Evolutionary conservation across 768 basidiomycete genomes (phyloP).

Genomic region (Mycena chlorophos): DNA sequence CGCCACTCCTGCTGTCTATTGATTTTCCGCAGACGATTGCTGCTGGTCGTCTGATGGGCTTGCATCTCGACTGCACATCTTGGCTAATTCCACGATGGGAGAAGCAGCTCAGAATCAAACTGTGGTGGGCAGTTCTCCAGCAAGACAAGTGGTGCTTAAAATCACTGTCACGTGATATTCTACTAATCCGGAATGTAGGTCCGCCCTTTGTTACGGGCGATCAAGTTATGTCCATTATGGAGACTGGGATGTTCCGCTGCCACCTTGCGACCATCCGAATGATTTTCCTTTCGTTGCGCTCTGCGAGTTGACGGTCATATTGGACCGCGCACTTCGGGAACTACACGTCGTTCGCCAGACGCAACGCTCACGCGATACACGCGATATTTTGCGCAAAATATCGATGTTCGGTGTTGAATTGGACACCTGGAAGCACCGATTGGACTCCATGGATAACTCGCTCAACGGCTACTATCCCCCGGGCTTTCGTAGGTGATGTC

Average conservation of each 20-base stretch:
- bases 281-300: slow-evolving; percentile 17
- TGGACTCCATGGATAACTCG: slow-evolving; percentile 21
- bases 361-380: slow-evolving; percentile 10
- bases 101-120: slow-evolving; percentile 17
- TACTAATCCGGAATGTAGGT: slow-evolving; percentile 2
- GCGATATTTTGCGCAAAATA: slow-evolving; percentile 15
- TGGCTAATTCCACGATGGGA: slow-evolving; percentile 23
- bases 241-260: slow-evolving; percentile 23
- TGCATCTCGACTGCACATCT: slow-evolving; percentile 17
- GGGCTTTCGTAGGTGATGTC: slow-evolving; percentile 17
- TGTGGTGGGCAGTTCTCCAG: slow-evolving; percentile 22
- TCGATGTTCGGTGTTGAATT: slow-evolving; percentile 21
- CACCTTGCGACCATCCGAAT: slow-evolving; percentile 14
- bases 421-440: slow-evolving; percentile 20
- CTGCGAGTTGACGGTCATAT: slow-evolving; percentile 19
- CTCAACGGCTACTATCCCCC: slow-evolving; percentile 19
- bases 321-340: slow-evolving; percentile 18
- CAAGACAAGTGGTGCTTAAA: slow-evolving; percentile 21
- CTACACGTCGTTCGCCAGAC: slow-evolving; percentile 17
- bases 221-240: slow-evolving; percentile 20
- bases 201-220: slow-evolving; percentile 20
- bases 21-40: slow-evolving; percentile 15
- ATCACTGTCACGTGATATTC: too few species aligned
- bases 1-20: background rate
- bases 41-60: slow-evolving; percentile 21